Evolutionary conservation across 257 asterid genomes (phyloP), one percentile per base, ranked within the genome.

Genomic region (Gentiana macrophylla): DNA sequence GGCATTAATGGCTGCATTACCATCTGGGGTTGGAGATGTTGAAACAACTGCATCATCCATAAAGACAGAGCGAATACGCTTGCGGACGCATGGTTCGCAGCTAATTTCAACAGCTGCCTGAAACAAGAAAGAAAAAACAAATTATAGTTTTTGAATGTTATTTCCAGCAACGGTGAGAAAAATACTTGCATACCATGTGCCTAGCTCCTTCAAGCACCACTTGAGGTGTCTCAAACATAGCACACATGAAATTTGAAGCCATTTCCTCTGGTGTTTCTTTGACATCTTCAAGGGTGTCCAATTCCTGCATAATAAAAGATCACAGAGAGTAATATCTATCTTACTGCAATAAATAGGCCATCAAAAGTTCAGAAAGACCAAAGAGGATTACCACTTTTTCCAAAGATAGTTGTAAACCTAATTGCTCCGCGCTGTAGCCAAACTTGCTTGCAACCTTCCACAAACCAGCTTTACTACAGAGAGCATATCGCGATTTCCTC

Each of bases 61-160:
- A 70, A 78, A 92, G 65, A 80, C 80, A 60, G 83, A 77, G 35
- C 99, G 94, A 49, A 88, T 94, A 63, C 88, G 81, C 63, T 77
- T 92, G 74, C 97, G 79, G n/a, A 92, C 97, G 45, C 86, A 77
- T 54, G 99, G 95, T 67, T 92, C 99, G 57, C 94, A 83, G 77
- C 95, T 83, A 53, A 92, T 92, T 80, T 92, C 97, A 47, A 88
- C 90, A 57, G 97, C 89, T 37, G 99, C 99, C 99, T 88, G 80
- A 34, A 70, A 59, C 65, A 60, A 49, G 57, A 12, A 55, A 52
- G 8, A 49, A 62, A 8, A 35, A 37, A 52, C 50, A 41, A 66
- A 12, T 56, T 51, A 68, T n/a, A n/a, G 38, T 50, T 24, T 45
- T 35, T 46, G 32, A 6, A 1, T 34, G 32, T 24, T 3, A 2